A percentile compares a stretch with the other conserved stretches of the same genome.
Evolutionary conservation across 2,329 filamentous ascomycete genomes (phyloP).

Genomic region (Calcarisporium arbuscula): DNA sequence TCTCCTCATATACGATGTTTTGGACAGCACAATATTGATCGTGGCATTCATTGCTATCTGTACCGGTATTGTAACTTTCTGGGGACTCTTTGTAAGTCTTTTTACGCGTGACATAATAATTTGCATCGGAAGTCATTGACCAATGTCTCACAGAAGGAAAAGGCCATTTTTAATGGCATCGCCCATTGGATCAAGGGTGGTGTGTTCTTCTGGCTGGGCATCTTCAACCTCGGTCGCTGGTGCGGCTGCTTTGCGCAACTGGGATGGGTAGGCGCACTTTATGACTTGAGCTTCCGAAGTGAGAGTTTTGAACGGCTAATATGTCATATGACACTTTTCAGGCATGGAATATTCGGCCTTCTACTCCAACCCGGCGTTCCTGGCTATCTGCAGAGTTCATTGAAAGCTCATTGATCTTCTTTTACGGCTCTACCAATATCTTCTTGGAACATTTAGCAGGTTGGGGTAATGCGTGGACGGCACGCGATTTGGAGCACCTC

Average conservation of each 20-base stretch:
- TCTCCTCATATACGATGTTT: conserved; percentile 53
- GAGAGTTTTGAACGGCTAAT: too few species aligned
- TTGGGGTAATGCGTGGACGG: conserved; percentile 64
- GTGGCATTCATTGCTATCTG: conserved; percentile 69
- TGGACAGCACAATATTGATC: conserved; percentile 72
- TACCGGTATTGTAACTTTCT: conserved; percentile 70
- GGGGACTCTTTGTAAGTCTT: conserved; percentile 71
- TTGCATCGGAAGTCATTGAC: too few species aligned
- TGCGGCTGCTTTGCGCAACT: conserved; percentile 83
- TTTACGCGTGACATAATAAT: background rate
- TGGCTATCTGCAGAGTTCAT: conserved; percentile 80
- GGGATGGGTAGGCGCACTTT: too few species aligned
- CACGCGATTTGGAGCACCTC: conserved; percentile 82
- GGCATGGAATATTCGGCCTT: conserved; percentile 87
- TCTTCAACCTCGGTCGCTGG: conserved; percentile 83
- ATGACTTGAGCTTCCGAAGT: too few species aligned
- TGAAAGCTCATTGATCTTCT: conserved; percentile 83
- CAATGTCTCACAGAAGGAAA: conserved; percentile 48
- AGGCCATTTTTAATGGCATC: conserved; percentile 70
- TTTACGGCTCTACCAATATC: conserved; percentile 84
- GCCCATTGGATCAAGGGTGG: conserved; percentile 94
- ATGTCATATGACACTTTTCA: too few species aligned
- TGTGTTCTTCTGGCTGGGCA: conserved; percentile 89
- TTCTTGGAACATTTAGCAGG: conserved; percentile 83
- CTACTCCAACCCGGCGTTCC: conserved; percentile 53